Percentiles rank a stretch among this genome's conserved stretches.
Conservation (phyloP, 768 basidiomycete species). For the Lentinula guzmanii region DNA sequence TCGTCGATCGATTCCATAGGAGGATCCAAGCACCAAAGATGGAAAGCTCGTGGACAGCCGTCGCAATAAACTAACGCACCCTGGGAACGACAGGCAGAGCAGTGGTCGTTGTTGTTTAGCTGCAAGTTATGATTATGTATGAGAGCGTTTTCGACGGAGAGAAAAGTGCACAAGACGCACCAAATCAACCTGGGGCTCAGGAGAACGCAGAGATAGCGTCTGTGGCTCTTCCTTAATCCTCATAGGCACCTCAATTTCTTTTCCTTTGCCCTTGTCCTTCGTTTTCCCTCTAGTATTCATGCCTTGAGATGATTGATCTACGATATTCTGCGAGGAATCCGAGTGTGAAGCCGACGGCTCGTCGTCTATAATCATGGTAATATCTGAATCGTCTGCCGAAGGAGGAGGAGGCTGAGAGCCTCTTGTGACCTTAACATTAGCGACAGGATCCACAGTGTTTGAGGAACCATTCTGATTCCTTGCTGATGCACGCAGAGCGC, state of each 20-base stretch:
- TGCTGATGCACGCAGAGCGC: conserved; percentile 69
- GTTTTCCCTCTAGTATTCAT: conserved; percentile 27
- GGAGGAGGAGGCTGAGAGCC: conserved; percentile 32
- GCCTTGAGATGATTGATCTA: conserved; percentile 22
- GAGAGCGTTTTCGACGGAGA: conserved; percentile 2
- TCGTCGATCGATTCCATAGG: conserved; percentile 87
- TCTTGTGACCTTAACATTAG: conserved; percentile 28
- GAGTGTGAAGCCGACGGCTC: conserved; percentile 58
- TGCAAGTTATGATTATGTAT: conserved; percentile 17
- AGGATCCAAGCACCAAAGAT: conserved; percentile 94
- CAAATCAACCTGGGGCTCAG: conserved; percentile 34
- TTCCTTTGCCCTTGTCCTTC: conserved; percentile 47
- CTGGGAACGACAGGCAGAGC: conserved; percentile 74
- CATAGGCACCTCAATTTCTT: conserved; percentile 34
- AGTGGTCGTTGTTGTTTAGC: conserved; percentile 75
- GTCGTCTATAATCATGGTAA: conserved; percentile 50
- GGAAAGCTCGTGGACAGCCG: conserved; percentile 93
- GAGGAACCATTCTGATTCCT: conserved; percentile 50
- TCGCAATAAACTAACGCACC: conserved; percentile 95
- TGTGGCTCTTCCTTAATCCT: conserved; percentile 52
- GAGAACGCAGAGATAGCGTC: conserved; percentile 34
- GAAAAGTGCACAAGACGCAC: conserved; percentile 23
- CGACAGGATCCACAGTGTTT: conserved; percentile 27
- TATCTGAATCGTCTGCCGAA: conserved; percentile 44
- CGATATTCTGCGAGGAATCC: conserved; percentile 42